Base-by-base conservation (phyloP, 2,329 filamentous ascomycete genomes). In the Penicillium sp. region DNA sequence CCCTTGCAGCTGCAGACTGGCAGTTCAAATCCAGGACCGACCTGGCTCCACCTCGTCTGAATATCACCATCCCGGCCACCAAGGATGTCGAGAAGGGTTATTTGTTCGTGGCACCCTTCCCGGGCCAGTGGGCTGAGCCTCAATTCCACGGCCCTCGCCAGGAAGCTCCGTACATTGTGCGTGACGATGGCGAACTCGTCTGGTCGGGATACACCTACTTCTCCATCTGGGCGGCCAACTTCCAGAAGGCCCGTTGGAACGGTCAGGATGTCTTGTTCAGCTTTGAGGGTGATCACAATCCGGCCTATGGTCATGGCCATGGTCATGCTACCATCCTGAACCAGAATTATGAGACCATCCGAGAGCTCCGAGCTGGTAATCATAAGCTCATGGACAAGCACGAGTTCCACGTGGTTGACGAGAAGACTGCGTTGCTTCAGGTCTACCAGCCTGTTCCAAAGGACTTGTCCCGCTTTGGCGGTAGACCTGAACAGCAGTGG, bases 171-270 rank as follows among this genome's bases (percentile, higher is more conserved):
- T 85, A 84, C 63, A 84, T 85, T 58, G 79, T 83, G 59, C 74
- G 75, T 5, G 76, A 82, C 59, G 68, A 81, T 31, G 82, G 82
- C 1, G 80, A 83, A 46, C 71, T 85, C 0, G 72, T 85, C 21
- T 85, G 81, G 81, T 84, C 81, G 0, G 80, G 82, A 2, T 81
- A 81, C 50, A 76, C 75, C 4, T 77, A 79, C 60, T 82, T 78
- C 59, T 77, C 75, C 31, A 79, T 79, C 63, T 83, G 80, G 77
- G 66, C 76, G 0, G 77, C 77, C 55, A 83, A 83, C 62, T 83
- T 85, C 67, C 81, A 70, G 29, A 55, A 53, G 16, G 77, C 70
- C 0, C 71, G 72, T 5, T 83, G 76, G 75, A 76, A 79, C 43
- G 82, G 79, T 11, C 68, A 79, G 57, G 77, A 82, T 52, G 74